Percentiles rank a stretch among this genome's conserved stretches.
phyloP scores from a whole-genome alignment of 192 early-diverging fungal species.

The Coemansia aciculifera region DNA sequence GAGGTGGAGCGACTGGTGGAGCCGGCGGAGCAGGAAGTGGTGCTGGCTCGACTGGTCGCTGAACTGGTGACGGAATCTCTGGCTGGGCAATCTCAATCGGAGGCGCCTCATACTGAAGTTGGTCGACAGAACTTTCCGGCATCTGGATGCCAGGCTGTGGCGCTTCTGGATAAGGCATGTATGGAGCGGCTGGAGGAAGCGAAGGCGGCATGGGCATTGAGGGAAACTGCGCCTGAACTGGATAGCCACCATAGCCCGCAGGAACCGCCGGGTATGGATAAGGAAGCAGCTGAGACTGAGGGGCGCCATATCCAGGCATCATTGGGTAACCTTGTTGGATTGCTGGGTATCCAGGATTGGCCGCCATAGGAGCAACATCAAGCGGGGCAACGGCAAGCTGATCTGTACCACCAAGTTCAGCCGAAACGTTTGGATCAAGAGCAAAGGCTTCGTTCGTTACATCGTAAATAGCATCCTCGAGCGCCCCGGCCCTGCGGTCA shows the following conservation, averaged over 20 bases:
- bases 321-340: neutral
- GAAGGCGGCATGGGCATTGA: neutral
- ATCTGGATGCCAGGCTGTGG: neutral
- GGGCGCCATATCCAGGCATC: constrained; percentile 2
- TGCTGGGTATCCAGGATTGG: neutral
- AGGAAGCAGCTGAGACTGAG: neutral
- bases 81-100: constrained; percentile 2
- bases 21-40: neutral
- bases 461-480: constrained; percentile 37
- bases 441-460: constrained; percentile 22
- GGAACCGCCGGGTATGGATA: neutral
- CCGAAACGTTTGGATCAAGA: constrained; percentile 27
- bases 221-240: neutral
- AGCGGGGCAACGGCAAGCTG: constrained; percentile 1
- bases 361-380: constrained; percentile 1
- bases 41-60: neutral
- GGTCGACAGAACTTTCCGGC: neutral
- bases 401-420: constrained; percentile 13
- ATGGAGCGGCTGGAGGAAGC: neutral
- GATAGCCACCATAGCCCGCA: constrained; percentile 2
- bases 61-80: neutral
- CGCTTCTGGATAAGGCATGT: neutral
- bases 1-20: constrained; percentile 6
- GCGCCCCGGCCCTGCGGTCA: constrained; percentile 13
- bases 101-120: constrained; percentile 1